Evolutionary conservation across 345 rosid species (phyloP).

Genomic region (Corchorus capsularis): DNA sequence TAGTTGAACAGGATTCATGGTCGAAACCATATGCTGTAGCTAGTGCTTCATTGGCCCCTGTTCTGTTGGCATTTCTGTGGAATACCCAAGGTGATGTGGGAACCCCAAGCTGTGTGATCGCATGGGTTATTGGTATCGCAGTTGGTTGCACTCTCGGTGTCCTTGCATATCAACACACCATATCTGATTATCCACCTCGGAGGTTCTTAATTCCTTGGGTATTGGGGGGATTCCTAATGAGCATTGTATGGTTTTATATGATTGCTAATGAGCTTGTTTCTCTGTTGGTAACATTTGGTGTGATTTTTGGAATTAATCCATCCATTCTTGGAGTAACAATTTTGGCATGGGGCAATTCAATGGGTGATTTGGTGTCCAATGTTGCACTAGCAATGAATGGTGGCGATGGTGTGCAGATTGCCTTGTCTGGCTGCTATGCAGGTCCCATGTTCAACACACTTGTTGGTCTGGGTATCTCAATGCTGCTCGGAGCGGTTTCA

Average conservation of each 20-base stretch:
- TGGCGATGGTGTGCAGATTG: slow-evolving; percentile 77
- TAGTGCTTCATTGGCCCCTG: slow-evolving; percentile 70
- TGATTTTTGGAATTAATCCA: slow-evolving; percentile 65
- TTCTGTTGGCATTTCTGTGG: slow-evolving; percentile 67
- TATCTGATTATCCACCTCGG: slow-evolving; percentile 65
- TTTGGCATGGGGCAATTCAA: slow-evolving; percentile 92
- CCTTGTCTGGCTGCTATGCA: slow-evolving; percentile 89
- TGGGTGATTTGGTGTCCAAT: slow-evolving; percentile 90
- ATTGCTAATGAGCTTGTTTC: slow-evolving; percentile 93
- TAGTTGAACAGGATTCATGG: slow-evolving; percentile 73
- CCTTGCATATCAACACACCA: slow-evolving; percentile 51
- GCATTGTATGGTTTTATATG: slow-evolving; percentile 92
- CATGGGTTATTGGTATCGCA: slow-evolving; percentile 46
- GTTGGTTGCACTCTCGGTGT: slow-evolving; percentile 58
- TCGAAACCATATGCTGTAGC: slow-evolving; percentile 75
- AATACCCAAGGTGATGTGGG: slow-evolving; percentile 51
- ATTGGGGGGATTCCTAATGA: slow-evolving; percentile 88
- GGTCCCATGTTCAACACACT: slow-evolving; percentile 97
- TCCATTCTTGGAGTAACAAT: slow-evolving; percentile 86
- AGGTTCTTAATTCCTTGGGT: slow-evolving; percentile 75
- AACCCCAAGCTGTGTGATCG: slow-evolving; percentile 30
- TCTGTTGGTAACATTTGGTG: slow-evolving; percentile 70
- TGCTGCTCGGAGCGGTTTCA: slow-evolving; percentile 77
- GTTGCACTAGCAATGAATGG: slow-evolving; percentile 81
- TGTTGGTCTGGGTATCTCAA: slow-evolving; percentile 73